These are phyloP conservation scores for Penicillium bialowiezense DNA, from an alignment of 495 filamentous ascomycete species.

Conservation along the genomic window DNA sequence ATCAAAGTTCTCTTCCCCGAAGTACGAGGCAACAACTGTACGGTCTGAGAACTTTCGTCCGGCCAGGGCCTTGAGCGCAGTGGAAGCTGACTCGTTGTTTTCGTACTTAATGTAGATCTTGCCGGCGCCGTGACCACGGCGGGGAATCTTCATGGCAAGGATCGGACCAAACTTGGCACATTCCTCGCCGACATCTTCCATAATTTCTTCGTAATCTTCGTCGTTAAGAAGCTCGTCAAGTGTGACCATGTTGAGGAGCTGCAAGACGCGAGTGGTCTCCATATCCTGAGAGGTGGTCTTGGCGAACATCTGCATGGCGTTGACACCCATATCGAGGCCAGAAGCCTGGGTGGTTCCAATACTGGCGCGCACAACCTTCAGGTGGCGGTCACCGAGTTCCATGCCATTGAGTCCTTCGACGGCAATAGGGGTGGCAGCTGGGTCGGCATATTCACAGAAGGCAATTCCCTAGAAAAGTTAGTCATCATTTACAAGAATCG, in stretches of 20 bases:
- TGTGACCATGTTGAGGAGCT: slow-evolving; percentile 97
- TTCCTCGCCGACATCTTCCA: slow-evolving; percentile 87
- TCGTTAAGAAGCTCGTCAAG: slow-evolving; percentile 90
- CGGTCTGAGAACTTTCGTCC: slow-evolving; percentile 93
- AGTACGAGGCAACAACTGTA: slow-evolving; percentile 94
- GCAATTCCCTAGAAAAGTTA: slow-evolving; percentile 71
- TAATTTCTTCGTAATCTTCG: slow-evolving; percentile 96
- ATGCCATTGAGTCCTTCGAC: slow-evolving; percentile 90
- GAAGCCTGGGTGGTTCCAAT: slow-evolving; percentile 88
- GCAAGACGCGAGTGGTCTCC: slow-evolving; percentile 76
- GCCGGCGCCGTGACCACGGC: slow-evolving; percentile 85
- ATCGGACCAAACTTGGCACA: slow-evolving; percentile 87
- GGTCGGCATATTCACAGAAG: slow-evolving; percentile 91
- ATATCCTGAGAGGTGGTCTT: slow-evolving; percentile 79
- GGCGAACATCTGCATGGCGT: slow-evolving; percentile 98
- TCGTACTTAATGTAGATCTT: slow-evolving; percentile 98
- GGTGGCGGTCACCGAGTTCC: slow-evolving; percentile 80
- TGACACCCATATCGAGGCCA: slow-evolving; percentile 91
- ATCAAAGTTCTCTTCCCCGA: slow-evolving; percentile 59
- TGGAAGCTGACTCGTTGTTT: slow-evolving; percentile 69
- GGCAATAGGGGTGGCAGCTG: slow-evolving; percentile 74
- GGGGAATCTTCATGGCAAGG: slow-evolving; percentile 83
- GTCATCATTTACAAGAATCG: too few species aligned
- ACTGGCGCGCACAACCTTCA: slow-evolving; percentile 85
- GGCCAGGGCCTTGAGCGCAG: slow-evolving; percentile 80